Percentiles rank a stretch among this genome's conserved stretches.
Evolutionary conservation across 805 yeast species (phyloP).

Genomic region (Yarrowia sp.): DNA sequence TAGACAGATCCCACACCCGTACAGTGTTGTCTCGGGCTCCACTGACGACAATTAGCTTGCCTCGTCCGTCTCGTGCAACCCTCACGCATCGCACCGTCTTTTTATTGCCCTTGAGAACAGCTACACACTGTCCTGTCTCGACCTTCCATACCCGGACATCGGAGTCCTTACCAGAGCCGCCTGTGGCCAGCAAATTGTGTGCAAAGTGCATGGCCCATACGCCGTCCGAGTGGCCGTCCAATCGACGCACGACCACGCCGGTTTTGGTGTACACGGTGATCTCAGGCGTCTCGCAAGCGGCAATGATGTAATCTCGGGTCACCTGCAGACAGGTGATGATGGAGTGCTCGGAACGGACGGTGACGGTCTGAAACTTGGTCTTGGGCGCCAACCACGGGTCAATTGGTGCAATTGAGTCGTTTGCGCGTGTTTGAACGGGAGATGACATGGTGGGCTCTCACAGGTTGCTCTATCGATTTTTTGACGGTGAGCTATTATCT

Average conservation of each 20-base stretch:
- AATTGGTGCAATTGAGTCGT: conserved; percentile 21
- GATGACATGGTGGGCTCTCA: neutral
- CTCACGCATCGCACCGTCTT: conserved; percentile 61
- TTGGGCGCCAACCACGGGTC: conserved; percentile 20
- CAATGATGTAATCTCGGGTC: conserved; percentile 40
- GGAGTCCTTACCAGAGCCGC: conserved; percentile 95
- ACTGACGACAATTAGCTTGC: conserved; percentile 48
- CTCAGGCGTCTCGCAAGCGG: conserved; percentile 46
- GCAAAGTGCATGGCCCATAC: conserved; percentile 94
- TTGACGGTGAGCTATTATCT: conserved; percentile 16
- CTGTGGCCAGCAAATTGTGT: conserved; percentile 86
- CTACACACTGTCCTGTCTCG: conserved; percentile 75
- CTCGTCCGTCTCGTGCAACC: conserved; percentile 38
- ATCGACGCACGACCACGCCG: conserved; percentile 62
- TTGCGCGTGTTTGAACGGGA: neutral
- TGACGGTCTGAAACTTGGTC: conserved; percentile 9
- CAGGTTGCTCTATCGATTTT: neutral
- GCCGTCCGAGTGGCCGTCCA: conserved; percentile 96
- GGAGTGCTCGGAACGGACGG: conserved; percentile 36
- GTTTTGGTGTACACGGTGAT: conserved; percentile 44
- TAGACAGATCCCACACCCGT: conserved; percentile 23
- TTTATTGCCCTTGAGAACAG: conserved; percentile 77
- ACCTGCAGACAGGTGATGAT: conserved; percentile 45
- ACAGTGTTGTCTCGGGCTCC: conserved; percentile 27
- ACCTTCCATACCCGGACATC: conserved; percentile 99